Evolutionary conservation across 108 stramenopile genomes (phyloP).

Genomic region (Ochromonas danica): DNA sequence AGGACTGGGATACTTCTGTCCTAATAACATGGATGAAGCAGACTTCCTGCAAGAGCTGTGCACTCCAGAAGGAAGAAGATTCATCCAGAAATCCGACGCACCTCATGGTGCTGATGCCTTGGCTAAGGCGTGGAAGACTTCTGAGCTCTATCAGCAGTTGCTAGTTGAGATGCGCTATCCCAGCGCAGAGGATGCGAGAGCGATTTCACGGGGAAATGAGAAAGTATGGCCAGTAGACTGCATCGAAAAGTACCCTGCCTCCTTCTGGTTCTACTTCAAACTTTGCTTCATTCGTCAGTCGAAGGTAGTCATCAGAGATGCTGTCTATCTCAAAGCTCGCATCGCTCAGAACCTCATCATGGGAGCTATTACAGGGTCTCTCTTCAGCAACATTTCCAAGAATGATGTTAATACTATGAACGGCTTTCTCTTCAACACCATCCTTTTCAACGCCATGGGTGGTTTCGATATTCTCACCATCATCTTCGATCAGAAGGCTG

Average conservation of each 20-base stretch:
- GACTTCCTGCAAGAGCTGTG: conserved; percentile 61
- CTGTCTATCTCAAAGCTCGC: background rate
- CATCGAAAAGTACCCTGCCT: background rate
- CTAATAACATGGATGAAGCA: conserved; percentile 68
- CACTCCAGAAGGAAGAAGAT: background rate
- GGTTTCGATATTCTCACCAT: conserved; percentile 67
- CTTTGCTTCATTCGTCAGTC: background rate
- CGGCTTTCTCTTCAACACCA: conserved; percentile 16
- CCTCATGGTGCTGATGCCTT: background rate
- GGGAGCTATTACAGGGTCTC: conserved; percentile 20
- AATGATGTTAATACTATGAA: conserved; percentile 1
- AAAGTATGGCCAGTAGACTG: background rate
- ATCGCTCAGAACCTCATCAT: background rate
- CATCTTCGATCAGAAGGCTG: conserved; percentile 61
- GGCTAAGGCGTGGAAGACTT: background rate
- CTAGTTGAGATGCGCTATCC: background rate
- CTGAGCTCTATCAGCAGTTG: background rate
- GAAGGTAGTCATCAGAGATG: conserved; percentile 3
- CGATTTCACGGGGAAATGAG: background rate
- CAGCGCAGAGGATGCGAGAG: background rate
- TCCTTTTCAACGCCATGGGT: conserved; percentile 65
- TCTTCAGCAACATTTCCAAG: conserved; percentile 12
- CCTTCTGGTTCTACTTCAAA: conserved; percentile 18
- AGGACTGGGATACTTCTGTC: conserved; percentile 66
- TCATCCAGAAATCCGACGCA: background rate